These are phyloP conservation scores for Citrus unshiu DNA, from an alignment of 345 rosid genomes.

Conservation along the genomic window DNA sequence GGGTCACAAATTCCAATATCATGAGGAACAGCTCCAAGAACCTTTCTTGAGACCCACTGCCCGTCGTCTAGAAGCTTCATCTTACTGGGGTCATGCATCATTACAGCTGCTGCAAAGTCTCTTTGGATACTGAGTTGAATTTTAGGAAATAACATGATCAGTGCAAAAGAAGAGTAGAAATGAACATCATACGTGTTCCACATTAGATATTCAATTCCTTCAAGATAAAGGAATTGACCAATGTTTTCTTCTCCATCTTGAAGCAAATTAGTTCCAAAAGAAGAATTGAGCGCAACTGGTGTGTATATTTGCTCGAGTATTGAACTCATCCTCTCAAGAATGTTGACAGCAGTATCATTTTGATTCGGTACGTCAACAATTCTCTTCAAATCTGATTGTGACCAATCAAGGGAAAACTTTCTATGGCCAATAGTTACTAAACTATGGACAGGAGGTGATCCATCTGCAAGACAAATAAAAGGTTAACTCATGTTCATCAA, in stretches of 20 bases:
- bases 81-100: constrained; percentile 84
- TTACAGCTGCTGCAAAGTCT: constrained; percentile 90
- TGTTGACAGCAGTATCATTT: constrained; percentile 49
- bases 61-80: constrained; percentile 60
- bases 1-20: constrained; percentile 83
- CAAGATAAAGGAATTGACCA: constrained; percentile 89
- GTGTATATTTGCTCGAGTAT: constrained; percentile 59
- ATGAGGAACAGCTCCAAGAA: constrained; percentile 95
- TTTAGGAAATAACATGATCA: constrained; percentile 85
- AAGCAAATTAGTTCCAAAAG: constrained; percentile 85
- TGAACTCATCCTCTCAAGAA: constrained; percentile 74
- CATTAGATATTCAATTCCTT: constrained; percentile 88
- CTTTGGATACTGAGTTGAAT: constrained; percentile 87
- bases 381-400: constrained; percentile 36
- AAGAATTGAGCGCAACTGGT: constrained; percentile 64
- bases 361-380: constrained; percentile 23
- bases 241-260: constrained; percentile 90
- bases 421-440: constrained; percentile 53
- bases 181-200: constrained; percentile 98
- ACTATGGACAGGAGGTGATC: constrained; percentile 68
- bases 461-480: constrained; percentile 45
- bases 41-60: constrained; percentile 63
- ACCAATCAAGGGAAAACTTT: constrained; percentile 75
- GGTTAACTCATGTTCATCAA: not conserved
- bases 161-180: constrained; percentile 85